Conservation (phyloP, 805 yeast species). For the Lipomyces yamadae region DNA sequence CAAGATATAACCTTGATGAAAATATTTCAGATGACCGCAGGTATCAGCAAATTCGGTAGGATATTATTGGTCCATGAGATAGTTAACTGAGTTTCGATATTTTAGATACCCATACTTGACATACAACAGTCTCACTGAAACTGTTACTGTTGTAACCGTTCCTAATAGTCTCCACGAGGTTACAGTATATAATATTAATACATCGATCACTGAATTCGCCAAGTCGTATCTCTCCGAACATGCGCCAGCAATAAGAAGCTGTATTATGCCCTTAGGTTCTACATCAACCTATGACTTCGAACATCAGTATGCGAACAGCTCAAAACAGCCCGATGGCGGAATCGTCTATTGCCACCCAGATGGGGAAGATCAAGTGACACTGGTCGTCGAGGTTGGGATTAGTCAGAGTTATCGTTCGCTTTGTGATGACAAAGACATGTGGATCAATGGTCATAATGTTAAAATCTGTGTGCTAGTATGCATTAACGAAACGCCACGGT, state of each 20-base stretch:
- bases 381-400: neutral
- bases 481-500: neutral
- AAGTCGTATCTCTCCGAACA: no score
- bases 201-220: neutral
- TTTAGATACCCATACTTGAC: neutral
- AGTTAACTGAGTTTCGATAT: neutral
- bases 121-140: neutral
- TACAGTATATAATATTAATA: neutral
- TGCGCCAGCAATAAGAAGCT: neutral
- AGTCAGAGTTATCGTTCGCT: neutral
- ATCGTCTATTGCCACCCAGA: neutral
- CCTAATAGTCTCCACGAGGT: no score
- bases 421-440: neutral
- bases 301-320: neutral
- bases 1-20: neutral
- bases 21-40: neutral
- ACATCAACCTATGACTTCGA: neutral
- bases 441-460: neutral
- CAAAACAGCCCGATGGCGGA: conserved; percentile 2
- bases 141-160: no score
- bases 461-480: neutral
- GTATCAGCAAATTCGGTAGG: neutral
- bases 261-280: neutral
- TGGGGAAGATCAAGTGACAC: neutral
- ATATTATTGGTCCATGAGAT: no score